Evolutionary conservation across 345 rosid genomes (phyloP), one percentile per base, ranked within the genome.

Genomic region (Sisymbrium irio): DNA sequence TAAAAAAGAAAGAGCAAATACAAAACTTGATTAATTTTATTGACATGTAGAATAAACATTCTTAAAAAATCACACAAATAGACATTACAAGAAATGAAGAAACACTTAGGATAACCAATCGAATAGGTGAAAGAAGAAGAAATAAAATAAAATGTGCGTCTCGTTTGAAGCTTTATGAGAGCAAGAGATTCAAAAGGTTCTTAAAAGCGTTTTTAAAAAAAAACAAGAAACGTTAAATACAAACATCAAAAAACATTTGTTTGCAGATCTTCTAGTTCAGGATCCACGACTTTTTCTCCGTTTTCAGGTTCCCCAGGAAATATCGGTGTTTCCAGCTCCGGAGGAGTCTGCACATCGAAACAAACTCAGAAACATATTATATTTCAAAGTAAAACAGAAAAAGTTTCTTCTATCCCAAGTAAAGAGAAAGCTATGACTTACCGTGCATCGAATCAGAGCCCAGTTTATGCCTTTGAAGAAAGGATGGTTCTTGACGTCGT

Each of bases 371-470:
- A 15, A 18, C 13, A 2, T 11, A 36, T 22, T 6, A 2, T 1
- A 14, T 67, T n/a, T 32, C 77, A 75, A 69, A 69, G 50, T 58
- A 69, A 67, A 37, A 57, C 1, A 44, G 1, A 46, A 36, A 62
- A 12, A 10, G 9, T n/a, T 64, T 33, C 42, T 65, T 57, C 1
- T 25, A 9, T 18, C 58, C 41, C 60, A 66, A 56, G 42, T 75
- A 67, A 76, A 36, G 15, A 71, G 58, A 56, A 32, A 67, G 9
- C 27, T 58, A 9, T 11, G 40, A 37, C 9, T 82, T 88, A 94
- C 98, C 89, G 70, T 81, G 89, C 93, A 87, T 25, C 98, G 97
- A 61, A 94, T 84, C 9, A 94, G 76, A 71, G 98, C 95, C 97
- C 97, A 94, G 44, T 88, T 89, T 74, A 86, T 51, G 27, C 90